A percentile compares a stretch with the other conserved stretches of the same genome.
phyloP scores from a whole-genome alignment of 306 rosid genomes.

The Casuarina glauca region DNA sequence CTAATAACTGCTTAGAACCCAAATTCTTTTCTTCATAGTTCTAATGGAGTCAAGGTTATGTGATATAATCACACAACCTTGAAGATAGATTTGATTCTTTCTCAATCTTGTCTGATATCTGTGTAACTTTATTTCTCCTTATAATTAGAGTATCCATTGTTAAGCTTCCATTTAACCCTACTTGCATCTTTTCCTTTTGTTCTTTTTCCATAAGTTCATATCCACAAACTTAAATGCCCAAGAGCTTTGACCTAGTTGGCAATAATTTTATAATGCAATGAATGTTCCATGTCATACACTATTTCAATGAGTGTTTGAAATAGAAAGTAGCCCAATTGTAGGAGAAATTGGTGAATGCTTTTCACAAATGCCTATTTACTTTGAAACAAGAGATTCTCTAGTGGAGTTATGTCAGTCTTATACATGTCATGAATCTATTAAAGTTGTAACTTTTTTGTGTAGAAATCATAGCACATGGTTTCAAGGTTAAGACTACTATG shows the following conservation, averaged over 20 bases:
- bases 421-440: background rate
- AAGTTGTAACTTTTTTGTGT: slow-evolving; percentile 20
- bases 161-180: background rate
- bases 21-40: background rate
- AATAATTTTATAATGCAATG: background rate
- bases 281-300: background rate
- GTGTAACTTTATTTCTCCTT: background rate
- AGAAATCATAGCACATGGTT: slow-evolving; percentile 83
- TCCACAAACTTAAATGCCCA: background rate
- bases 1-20: background rate
- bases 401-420: background rate
- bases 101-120: background rate
- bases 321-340: background rate
- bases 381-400: background rate
- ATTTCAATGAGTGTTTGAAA: background rate
- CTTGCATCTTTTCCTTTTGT: background rate
- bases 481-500: slow-evolving; percentile 45
- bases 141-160: background rate
- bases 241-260: background rate
- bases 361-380: background rate
- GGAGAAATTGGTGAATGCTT: background rate
- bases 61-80: background rate
- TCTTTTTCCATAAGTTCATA: background rate
- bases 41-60: background rate
- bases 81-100: background rate